Percentiles rank a stretch among this genome's conserved stretches.
These are phyloP conservation scores for Paramyrothecium roridum DNA, from an alignment of 2,329 filamentous ascomycete species.

Conservation along the genomic window DNA sequence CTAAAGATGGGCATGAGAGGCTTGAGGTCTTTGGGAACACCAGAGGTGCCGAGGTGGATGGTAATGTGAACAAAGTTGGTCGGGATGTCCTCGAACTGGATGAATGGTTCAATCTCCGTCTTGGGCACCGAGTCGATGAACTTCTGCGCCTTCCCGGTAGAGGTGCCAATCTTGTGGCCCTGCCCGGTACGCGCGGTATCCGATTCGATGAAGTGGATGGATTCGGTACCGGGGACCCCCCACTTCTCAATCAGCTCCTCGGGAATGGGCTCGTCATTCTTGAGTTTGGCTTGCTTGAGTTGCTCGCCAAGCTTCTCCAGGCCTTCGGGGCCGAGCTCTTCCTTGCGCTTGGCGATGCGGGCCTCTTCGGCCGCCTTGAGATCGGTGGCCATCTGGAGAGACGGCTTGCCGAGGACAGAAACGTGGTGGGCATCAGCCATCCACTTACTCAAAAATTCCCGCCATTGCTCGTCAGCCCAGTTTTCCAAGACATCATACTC, in stretches of 20 bases:
- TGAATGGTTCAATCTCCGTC: slow-evolving; percentile 70
- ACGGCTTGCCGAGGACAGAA: slow-evolving; percentile 85
- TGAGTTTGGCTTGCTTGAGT: slow-evolving; percentile 78
- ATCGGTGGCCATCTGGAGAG: slow-evolving; percentile 71
- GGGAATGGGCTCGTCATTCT: slow-evolving; percentile 87
- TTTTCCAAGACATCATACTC: slow-evolving; percentile 68
- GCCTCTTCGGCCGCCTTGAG: slow-evolving; percentile 79
- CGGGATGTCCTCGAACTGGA: slow-evolving; percentile 95
- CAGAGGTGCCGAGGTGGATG: slow-evolving; percentile 74
- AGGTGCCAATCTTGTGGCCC: slow-evolving; percentile 67
- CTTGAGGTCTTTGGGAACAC: slow-evolving; percentile 76
- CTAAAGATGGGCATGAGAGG: slow-evolving; percentile 82
- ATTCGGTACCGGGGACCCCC: slow-evolving; percentile 78
- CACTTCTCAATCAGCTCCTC: slow-evolving; percentile 76
- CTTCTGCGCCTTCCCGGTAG: slow-evolving; percentile 68
- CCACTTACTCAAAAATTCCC: slow-evolving; percentile 77
- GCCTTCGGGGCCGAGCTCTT: slow-evolving; percentile 77
- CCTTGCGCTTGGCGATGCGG: slow-evolving; percentile 74
- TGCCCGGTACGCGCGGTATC: slow-evolving; percentile 78
- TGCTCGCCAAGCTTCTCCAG: slow-evolving; percentile 70
- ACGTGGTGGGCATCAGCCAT: slow-evolving; percentile 82
- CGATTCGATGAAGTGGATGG: slow-evolving; percentile 92
- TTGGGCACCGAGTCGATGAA: slow-evolving; percentile 67
- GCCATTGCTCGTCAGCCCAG: slow-evolving; percentile 86
- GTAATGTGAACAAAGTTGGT: slow-evolving; percentile 89